phyloP scores from a whole-genome alignment of 1,284 basidiomycete genomes.

The Schizophyllum commune region DNA sequence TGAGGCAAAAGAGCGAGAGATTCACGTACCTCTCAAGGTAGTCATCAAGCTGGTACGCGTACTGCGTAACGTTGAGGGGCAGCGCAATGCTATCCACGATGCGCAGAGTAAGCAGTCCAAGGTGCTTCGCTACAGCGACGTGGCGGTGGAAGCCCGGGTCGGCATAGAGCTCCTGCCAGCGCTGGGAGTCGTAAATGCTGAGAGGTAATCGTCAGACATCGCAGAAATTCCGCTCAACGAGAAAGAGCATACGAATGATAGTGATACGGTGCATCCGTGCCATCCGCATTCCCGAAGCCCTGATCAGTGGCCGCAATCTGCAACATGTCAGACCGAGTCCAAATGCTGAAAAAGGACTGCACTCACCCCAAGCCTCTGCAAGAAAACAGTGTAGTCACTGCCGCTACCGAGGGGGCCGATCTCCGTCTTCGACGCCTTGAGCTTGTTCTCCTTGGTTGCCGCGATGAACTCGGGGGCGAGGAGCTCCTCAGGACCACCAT shows the following conservation, averaged over 20 bases:
- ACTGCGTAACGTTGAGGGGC: constrained; percentile 76
- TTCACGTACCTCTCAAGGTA: constrained; percentile 49
- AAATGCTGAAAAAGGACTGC: background rate
- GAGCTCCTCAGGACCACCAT: background rate
- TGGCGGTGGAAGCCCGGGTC: constrained; percentile 75
- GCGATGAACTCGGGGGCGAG: constrained; percentile 12
- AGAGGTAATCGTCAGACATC: too few species aligned
- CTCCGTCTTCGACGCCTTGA: constrained; percentile 21
- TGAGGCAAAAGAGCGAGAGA: constrained; percentile 3
- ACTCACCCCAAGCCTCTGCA: constrained; percentile 45
- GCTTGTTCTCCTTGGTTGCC: constrained; percentile 17
- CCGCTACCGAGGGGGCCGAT: constrained; percentile 41
- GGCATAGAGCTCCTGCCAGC: constrained; percentile 69
- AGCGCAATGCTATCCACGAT: constrained; percentile 51
- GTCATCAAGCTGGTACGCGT: constrained; percentile 52
- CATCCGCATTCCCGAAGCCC: constrained; percentile 22
- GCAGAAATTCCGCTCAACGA: background rate
- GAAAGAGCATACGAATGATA: constrained; percentile 26
- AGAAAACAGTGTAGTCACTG: constrained; percentile 74
- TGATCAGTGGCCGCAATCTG: constrained; percentile 40
- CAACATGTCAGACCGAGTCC: constrained; percentile 4
- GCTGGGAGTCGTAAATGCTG: constrained; percentile 74
- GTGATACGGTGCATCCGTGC: constrained; percentile 68
- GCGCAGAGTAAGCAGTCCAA: constrained; percentile 57
- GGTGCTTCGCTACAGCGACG: constrained; percentile 40